Percentiles rank a stretch among this genome's conserved stretches.
Evolutionary conservation across 768 basidiomycete species (phyloP).

Genomic region (Serendipita indica): DNA sequence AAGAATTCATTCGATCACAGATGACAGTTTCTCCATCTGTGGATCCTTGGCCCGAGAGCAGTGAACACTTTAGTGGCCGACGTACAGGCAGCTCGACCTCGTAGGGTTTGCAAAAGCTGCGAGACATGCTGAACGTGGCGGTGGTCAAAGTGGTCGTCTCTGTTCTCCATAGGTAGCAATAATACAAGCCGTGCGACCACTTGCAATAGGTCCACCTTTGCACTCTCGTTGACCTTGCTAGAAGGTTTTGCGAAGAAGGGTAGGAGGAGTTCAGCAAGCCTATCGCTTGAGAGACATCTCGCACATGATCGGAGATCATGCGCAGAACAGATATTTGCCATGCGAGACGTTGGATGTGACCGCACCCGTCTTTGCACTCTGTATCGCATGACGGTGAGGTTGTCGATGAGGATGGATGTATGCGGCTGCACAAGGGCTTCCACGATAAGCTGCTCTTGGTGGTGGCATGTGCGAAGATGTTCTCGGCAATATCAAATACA

Average conservation of each 20-base stretch:
- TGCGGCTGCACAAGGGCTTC: slow-evolving; percentile 50
- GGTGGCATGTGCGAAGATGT: slow-evolving; percentile 35
- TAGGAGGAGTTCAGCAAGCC: slow-evolving; percentile 54
- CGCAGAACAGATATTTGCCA: slow-evolving; percentile 72
- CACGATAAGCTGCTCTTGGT: slow-evolving; percentile 38
- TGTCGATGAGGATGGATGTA: slow-evolving; percentile 52
- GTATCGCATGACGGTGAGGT: slow-evolving; percentile 51
- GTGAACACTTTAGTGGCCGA: slow-evolving; percentile 25
- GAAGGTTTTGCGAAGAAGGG: slow-evolving; percentile 67
- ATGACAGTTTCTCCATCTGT: slow-evolving; percentile 33
- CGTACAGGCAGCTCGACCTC: slow-evolving; percentile 53
- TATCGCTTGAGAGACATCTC: slow-evolving; percentile 54
- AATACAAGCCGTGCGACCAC: slow-evolving; percentile 52
- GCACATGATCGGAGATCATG: slow-evolving; percentile 57
- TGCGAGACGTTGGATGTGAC: slow-evolving; percentile 39
- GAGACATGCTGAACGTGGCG: slow-evolving; percentile 47
- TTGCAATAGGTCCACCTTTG: slow-evolving; percentile 67
- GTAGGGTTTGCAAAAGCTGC: slow-evolving; percentile 60
- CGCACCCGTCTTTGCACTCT: slow-evolving; percentile 39
- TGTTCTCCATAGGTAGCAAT: slow-evolving; percentile 46
- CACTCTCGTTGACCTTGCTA: slow-evolving; percentile 67
- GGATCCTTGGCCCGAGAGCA: slow-evolving; percentile 27
- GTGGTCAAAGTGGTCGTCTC: slow-evolving; percentile 31
- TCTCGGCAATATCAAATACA: slow-evolving; percentile 76
- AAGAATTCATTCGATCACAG: slow-evolving; percentile 69